Evolutionary conservation across 2,329 filamentous ascomycete species (phyloP), one percentile per base, ranked within the genome.

Genomic region (Rhytidhysteron rufulum): DNA sequence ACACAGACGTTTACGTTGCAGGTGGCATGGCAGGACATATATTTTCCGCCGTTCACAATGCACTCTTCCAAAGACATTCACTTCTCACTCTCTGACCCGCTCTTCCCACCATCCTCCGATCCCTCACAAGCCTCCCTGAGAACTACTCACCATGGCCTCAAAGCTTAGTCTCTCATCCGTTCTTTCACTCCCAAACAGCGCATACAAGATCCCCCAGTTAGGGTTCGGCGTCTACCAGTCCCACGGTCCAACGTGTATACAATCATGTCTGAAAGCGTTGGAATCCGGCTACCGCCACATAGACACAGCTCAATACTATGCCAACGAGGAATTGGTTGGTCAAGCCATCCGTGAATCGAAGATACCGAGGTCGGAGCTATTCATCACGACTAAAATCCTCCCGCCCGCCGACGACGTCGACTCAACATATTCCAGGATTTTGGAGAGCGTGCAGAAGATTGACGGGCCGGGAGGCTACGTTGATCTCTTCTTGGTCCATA

Each of bases 211-310:
- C 15, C 85, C 85, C 18, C 73, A 72, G 20, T 73, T 88, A 8
- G 85, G 84, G 10, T 86, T 88, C 54, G 85, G 85, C 36, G 82
- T 87, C 44, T 88, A 85, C 65, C 76, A 74, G 44, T 79, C 81
- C 5, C 71, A 71, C 3, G 58, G 69, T 27, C 57, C 73, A 31
- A 68, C 71, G 45, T 85, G 81, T 60, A 68, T 74, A 8, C 58
- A 72, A 24, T 82, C 83, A 2, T 80, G 77, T 49, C 66, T 78
- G 3, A 69, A 70, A 32, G 85, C 81, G 1, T 65, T 85, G 37
- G 65, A 71, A 27, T 62, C 64, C 7, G 79, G 80, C 21, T 84
- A 84, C 57, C 73, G 79, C 25, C 79, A 83, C 54, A 77, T 85
- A 39, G 81, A 85, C 62, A 78, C 82, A 1, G 85, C 85, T 0